phyloP scores from a whole-genome alignment of 768 basidiomycete genomes.

The Pleurotus pulmonarius region DNA sequence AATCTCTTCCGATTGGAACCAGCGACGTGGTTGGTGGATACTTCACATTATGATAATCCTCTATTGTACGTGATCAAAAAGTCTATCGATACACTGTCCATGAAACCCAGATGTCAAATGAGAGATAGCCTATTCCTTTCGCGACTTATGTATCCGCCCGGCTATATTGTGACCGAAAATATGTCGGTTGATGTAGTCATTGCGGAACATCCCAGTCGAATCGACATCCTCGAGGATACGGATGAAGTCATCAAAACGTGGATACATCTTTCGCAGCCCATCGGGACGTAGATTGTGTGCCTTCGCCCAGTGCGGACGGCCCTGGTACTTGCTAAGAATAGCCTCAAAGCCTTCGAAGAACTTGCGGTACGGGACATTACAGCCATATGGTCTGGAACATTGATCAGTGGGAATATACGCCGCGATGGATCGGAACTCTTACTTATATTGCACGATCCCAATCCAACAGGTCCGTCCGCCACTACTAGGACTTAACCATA shows the following conservation, averaged over 20 bases:
- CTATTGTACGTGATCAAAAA: slow-evolving; percentile 1
- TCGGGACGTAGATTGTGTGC: slow-evolving; percentile 70
- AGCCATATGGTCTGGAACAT: slow-evolving; percentile 73
- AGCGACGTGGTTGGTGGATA: background rate
- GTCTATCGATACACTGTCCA: background rate
- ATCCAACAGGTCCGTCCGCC: slow-evolving; percentile 86
- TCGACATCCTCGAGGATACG: slow-evolving; percentile 67
- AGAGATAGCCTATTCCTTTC: slow-evolving; percentile 14
- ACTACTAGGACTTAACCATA: slow-evolving; percentile 90
- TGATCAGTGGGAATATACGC: background rate
- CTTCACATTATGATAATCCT: background rate
- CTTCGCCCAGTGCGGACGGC: slow-evolving; percentile 97
- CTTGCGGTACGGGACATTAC: slow-evolving; percentile 75
- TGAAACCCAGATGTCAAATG: too few species aligned
- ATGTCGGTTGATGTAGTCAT: slow-evolving; percentile 88
- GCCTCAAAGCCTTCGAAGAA: slow-evolving; percentile 75
- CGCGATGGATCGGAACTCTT: slow-evolving; percentile 21
- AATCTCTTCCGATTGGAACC: slow-evolving; percentile 6
- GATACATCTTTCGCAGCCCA: slow-evolving; percentile 66
- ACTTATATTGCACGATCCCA: slow-evolving; percentile 98
- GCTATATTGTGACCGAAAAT: slow-evolving; percentile 58
- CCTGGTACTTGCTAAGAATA: slow-evolving; percentile 65
- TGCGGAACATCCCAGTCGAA: slow-evolving; percentile 74
- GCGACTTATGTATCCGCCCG: slow-evolving; percentile 36
- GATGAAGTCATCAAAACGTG: slow-evolving; percentile 76